These are phyloP conservation scores for Penicillium alfredii DNA, from an alignment of 495 filamentous ascomycete genomes.

Conservation along the genomic window DNA sequence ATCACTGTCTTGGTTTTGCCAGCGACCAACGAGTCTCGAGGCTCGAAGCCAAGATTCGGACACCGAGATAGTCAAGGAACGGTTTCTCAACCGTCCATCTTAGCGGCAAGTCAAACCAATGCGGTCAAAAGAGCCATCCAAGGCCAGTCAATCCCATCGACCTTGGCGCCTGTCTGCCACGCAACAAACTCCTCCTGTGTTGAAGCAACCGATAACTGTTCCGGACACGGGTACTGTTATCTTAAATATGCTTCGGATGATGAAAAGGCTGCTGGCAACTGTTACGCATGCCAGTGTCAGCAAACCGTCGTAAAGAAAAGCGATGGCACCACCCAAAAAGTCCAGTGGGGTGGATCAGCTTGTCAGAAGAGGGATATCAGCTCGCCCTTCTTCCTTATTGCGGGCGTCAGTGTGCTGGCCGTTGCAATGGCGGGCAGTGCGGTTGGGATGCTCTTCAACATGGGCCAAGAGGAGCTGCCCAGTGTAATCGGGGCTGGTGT, in stretches of 20 bases:
- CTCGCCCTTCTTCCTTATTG: constrained; percentile 78
- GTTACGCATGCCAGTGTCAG: constrained; percentile 73
- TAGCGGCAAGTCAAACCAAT: background rate
- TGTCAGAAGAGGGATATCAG: constrained; percentile 93
- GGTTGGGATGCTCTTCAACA: constrained; percentile 68
- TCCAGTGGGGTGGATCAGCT: constrained; percentile 72
- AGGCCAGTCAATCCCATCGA: constrained; percentile 12
- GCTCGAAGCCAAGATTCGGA: background rate
- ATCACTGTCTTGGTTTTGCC: constrained; percentile 25
- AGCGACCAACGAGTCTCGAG: background rate
- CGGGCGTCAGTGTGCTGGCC: constrained; percentile 60
- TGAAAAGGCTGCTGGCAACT: constrained; percentile 38
- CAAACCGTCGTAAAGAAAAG: constrained; percentile 42
- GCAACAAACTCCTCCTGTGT: constrained; percentile 53
- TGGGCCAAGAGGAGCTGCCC: constrained; percentile 75
- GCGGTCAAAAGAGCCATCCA: constrained; percentile 7
- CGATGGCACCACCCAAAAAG: constrained; percentile 44
- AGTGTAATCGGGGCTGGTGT: constrained; percentile 86
- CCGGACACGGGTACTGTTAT: constrained; percentile 66
- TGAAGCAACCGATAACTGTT: constrained; percentile 62
- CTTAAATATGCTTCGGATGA: constrained; percentile 47
- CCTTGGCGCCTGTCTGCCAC: constrained; percentile 53
- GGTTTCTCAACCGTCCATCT: background rate
- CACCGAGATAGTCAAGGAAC: constrained; percentile 3
- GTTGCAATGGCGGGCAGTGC: constrained; percentile 55